Conservation (phyloP, 805 yeast genomes). For the Kuraishia hungarica region DNA sequence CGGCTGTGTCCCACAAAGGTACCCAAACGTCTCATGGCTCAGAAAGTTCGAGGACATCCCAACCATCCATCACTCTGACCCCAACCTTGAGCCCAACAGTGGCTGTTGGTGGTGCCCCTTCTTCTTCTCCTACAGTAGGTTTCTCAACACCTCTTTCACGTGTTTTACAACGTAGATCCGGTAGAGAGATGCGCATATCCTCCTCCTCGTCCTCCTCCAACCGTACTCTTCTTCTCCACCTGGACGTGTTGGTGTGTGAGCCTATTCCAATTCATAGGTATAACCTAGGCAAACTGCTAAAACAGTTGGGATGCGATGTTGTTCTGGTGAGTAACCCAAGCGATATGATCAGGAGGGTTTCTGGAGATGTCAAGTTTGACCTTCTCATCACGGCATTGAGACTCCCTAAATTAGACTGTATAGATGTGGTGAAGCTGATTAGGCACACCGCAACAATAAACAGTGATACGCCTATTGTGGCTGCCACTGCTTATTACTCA, state of each 20-base stretch:
- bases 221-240: constrained; percentile 12
- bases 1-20: neutral
- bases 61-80: neutral
- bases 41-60: too few relatives aligned
- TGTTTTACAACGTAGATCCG: constrained; percentile 24
- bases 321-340: constrained; percentile 73
- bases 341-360: constrained; percentile 71
- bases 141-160: neutral
- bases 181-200: constrained; percentile 26
- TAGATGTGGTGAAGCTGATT: constrained; percentile 71
- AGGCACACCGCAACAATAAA: constrained; percentile 73
- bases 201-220: constrained; percentile 8
- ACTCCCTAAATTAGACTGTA: constrained; percentile 56
- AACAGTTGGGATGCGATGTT: constrained; percentile 69
- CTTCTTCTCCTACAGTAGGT: neutral
- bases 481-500: constrained; percentile 60
- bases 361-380: constrained; percentile 80
- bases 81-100: neutral
- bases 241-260: constrained; percentile 77
- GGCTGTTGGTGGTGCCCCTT: neutral
- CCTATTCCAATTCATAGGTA: constrained; percentile 78
- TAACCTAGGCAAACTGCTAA: constrained; percentile 54
- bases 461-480: constrained; percentile 67
- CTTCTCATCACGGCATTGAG: constrained; percentile 69
- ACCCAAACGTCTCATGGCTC: neutral